These are phyloP conservation scores for Lenzites betulinus DNA, from an alignment of 768 basidiomycete genomes.

Conservation along the genomic window DNA sequence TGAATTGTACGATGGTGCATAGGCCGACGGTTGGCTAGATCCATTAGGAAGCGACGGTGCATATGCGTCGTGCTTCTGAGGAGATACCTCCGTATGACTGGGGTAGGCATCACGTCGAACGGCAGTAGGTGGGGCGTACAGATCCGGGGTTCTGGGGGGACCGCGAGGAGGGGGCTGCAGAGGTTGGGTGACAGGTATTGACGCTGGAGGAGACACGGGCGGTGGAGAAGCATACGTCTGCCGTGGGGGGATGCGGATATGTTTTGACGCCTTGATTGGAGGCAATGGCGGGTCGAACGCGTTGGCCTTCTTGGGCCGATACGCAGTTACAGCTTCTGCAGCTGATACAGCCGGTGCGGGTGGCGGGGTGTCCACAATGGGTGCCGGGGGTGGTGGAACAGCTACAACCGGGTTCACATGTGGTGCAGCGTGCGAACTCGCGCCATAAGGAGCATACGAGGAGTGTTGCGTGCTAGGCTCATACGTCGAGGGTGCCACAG, in stretches of 20 bases:
- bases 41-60: slow-evolving; percentile 5
- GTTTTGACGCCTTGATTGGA: slow-evolving; percentile 43
- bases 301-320: slow-evolving; percentile 64
- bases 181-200: slow-evolving; percentile 4
- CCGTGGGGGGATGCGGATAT: slow-evolving; percentile 25
- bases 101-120: slow-evolving; percentile 6
- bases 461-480: background rate
- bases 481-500: background rate
- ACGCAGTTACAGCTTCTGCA: slow-evolving; percentile 46
- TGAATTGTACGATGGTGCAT: slow-evolving; percentile 1
- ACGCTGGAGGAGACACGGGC: slow-evolving; percentile 10
- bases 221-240: slow-evolving; percentile 10
- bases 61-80: background rate
- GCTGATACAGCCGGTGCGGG: slow-evolving; percentile 33
- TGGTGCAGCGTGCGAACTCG: slow-evolving; percentile 3
- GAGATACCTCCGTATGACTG: background rate
- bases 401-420: slow-evolving; percentile 6
- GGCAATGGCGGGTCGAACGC: slow-evolving; percentile 81
- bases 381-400: slow-evolving; percentile 22
- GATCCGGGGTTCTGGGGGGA: slow-evolving; percentile 4
- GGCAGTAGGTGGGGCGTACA: background rate
- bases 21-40: background rate
- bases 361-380: slow-evolving; percentile 19
- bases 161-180: slow-evolving; percentile 22
- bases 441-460: slow-evolving; percentile 1